phyloP scores from a whole-genome alignment of 2,329 filamentous ascomycete species.

The Hypoxylon rubiginosum region DNA sequence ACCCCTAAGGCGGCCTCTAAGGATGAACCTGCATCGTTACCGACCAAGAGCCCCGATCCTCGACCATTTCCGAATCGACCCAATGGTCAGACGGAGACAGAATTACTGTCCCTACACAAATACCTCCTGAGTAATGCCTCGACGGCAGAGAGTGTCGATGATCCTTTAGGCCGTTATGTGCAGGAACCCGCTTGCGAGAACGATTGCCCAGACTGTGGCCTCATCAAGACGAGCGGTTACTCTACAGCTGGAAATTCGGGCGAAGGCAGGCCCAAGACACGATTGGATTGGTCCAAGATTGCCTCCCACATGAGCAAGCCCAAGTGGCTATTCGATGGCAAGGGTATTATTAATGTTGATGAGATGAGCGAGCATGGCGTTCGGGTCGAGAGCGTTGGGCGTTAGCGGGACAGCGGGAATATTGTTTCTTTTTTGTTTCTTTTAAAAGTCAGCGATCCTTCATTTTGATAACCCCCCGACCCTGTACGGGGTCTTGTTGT shows the following conservation, averaged over 20 bases:
- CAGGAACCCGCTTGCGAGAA: slow-evolving; percentile 60
- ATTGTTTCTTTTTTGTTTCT: no score
- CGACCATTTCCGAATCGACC: slow-evolving; percentile 59
- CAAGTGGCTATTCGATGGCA: slow-evolving; percentile 70
- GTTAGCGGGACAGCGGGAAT: slow-evolving; percentile 13
- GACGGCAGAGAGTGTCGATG: slow-evolving; percentile 41
- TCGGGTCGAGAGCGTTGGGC: slow-evolving; percentile 65
- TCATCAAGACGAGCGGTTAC: slow-evolving; percentile 57
- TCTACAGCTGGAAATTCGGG: slow-evolving; percentile 60
- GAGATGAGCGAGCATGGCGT: slow-evolving; percentile 65
- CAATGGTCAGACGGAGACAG: slow-evolving; percentile 58
- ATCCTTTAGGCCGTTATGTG: slow-evolving; percentile 63
- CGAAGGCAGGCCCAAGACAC: slow-evolving; percentile 62
- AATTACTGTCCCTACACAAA: slow-evolving; percentile 64
- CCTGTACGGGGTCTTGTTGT: slow-evolving; percentile 2
- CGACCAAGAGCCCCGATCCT: slow-evolving; percentile 55
- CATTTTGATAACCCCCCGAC: neutral
- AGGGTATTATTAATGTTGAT: slow-evolving; percentile 64
- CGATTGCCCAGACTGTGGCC: slow-evolving; percentile 65
- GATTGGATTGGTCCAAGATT: slow-evolving; percentile 66
- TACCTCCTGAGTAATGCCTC: slow-evolving; percentile 56
- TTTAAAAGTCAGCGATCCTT: neutral
- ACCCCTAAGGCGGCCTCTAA: slow-evolving; percentile 26
- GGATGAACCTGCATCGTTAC: neutral
- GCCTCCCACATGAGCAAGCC: slow-evolving; percentile 65